Evolutionary conservation across 345 rosid species (phyloP), one percentile per base, ranked within the genome.

Genomic region (Sonneratia alba): DNA sequence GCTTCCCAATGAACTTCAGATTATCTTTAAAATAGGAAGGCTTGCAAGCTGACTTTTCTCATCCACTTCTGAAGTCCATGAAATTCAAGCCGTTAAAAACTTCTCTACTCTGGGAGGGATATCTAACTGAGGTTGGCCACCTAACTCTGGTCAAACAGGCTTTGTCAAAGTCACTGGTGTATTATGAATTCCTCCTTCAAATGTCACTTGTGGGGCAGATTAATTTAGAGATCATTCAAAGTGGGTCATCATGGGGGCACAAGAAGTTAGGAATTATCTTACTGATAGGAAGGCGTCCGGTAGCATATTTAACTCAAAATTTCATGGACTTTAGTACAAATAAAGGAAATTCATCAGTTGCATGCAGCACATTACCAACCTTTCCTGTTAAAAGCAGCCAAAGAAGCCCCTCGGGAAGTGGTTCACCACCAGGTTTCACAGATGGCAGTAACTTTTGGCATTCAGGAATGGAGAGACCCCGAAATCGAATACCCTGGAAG

Each of bases 331-430:
- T 42, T 42, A 1, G 45, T 42, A 42, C 45, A 42, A 42, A 42
- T 42, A 42, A 42, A 42, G 45, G 45, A 42, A 42, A 42, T 42
- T 42, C 7, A 42, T 42, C 12, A 57, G 34, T 57, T 3, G 13
- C 32, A 57, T 22, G 21, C 13, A 0, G 2, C 72, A 68, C n/a
- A 72, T 6, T 56, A 56, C 80, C 10, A 38, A 84, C 99, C 96
- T 95, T 92, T 82, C 99, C 99, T 36, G 99, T 92, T 82, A 95
- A 82, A 79, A 95, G 98, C 79, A 92, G 98, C 99, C 99, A 95
- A 10, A 95, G 82, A 75, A 95, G 96, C 76, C 98, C 98, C 86
- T 95, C 99, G 0, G 99, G 99, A 73, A 92, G 80, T 71, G 99
- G 99, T 77, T 95, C 99, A 66, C 97, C 97, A 49, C 87, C 96